These are phyloP conservation scores for Extremus antarcticus DNA, from an alignment of 495 filamentous ascomycete species.

Conservation along the genomic window DNA sequence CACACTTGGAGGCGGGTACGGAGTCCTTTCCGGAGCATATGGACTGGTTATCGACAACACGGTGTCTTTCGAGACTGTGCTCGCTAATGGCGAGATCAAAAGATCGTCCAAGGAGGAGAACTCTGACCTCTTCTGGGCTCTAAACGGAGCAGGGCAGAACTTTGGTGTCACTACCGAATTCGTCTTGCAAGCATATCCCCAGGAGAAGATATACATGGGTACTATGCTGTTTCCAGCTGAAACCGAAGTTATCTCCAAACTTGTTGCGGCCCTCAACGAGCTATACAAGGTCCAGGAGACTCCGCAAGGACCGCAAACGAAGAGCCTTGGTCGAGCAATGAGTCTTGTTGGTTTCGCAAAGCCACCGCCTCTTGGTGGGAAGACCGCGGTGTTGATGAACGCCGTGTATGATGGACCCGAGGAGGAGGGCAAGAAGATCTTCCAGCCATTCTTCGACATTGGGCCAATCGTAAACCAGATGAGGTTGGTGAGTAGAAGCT, in stretches of 20 bases:
- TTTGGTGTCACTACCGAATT: conserved; percentile 36
- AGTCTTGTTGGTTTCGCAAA: conserved; percentile 33
- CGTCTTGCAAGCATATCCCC: conserved; percentile 36
- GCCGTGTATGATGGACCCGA: conserved; percentile 41
- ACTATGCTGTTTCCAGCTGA: conserved; percentile 34
- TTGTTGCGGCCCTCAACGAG: conserved; percentile 36
- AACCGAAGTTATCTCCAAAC: conserved; percentile 26
- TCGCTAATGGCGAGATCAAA: conserved; percentile 39
- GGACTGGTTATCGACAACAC: conserved; percentile 46
- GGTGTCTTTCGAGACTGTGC: conserved; percentile 37
- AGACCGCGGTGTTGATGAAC: conserved; percentile 33
- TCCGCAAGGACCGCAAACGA: conserved; percentile 5
- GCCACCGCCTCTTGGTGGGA: conserved; percentile 26
- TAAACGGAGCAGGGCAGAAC: conserved; percentile 29
- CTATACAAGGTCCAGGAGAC: conserved; percentile 12
- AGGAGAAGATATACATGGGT: conserved; percentile 39
- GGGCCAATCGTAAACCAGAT: conserved; percentile 20
- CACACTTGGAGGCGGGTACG: conserved; percentile 48
- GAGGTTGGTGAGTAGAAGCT: not conserved
- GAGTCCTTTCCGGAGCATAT: conserved; percentile 39
- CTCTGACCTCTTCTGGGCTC: conserved; percentile 31
- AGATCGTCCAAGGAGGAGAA: conserved; percentile 29
- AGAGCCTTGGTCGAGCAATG: conserved; percentile 23
- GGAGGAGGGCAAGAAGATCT: conserved; percentile 33
- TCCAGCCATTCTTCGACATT: conserved; percentile 23